Base-by-base conservation (phyloP, 495 filamentous ascomycete genomes). In the Aspergillus nanangensis region DNA sequence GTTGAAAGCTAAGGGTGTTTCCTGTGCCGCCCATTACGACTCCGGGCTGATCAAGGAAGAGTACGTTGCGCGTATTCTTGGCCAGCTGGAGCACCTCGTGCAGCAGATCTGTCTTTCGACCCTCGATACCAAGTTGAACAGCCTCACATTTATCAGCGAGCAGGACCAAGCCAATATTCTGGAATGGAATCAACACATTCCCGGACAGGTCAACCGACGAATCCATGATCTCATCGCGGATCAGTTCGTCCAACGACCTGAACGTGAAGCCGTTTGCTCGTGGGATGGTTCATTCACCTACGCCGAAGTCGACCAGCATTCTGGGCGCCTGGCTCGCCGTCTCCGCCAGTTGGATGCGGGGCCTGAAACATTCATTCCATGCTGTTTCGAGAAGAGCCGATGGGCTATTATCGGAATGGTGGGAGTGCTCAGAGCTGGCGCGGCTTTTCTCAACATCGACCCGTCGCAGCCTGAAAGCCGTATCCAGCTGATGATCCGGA, bases 371-470 rank as follows among this genome's bases (percentile, higher is more conserved):
- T 21, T 70, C 1, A 67, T 79, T 1, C 72, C 71, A 1, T 44
- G 76, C 7, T 72, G 62, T 41, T 72, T 76, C 25, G 60, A 69
- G 36, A 78, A 77, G 48, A 65, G 61, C 0, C 52, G 55, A 1
- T 76, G 59, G 59, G 60, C 63, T 2, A 29, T 67, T 1, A 56
- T 77, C 15, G 50, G 63, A n/a, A 55, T 67, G 38, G 47, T 70
- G 17, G 66, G 56, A 1, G 58, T 75, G 8, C 40, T 72, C 14
- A 67, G 69, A 38, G 71, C 71, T 7, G 74, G 74, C 1, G 66
- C 61, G 9, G 71, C 65, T 0, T 70, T 73, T 55, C 57, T 79
- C 7, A 62, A 60, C 5, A 48, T 82, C 7, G 76, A 81, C 51
- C 64, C 68, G 5, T 47, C 55, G 0, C 59, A 72, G 20, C 76